Evolutionary conservation across 1,139 yeast species (phyloP), one percentile per base, ranked within the genome.

Genomic region (Nakaseomyces nivariensis): DNA sequence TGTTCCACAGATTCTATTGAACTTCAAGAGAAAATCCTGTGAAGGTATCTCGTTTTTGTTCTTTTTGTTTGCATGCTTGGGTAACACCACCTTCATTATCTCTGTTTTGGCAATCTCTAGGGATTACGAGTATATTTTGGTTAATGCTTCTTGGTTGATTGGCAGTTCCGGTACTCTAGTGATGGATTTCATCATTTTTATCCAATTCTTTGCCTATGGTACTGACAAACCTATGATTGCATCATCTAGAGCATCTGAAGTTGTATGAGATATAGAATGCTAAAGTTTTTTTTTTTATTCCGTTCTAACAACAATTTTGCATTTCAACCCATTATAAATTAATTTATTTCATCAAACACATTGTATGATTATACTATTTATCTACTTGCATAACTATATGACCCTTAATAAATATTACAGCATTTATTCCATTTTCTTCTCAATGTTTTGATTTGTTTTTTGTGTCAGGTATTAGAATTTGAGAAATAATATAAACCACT

Each of bases 1-100:
- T 58, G 68, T 90, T 26, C 97, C 97, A 0, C 97, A 90, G 69
- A 86, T 90, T 53, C 67, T 86, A 51, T 75, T 90, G 54, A 90
- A 90, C 68, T 87, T 74, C 63, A 74, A 82, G 65, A 76, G 97
- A 59, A 88, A 88, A 69, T 85, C 95, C 1, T 86, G 96, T 62
- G 97, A 89, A 53, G 97, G 97, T 31, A 85, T 90, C 49, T 85
- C 95, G 29, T 88, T 90, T 64, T 74, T 90, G 75, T 90, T 90
- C 68, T 90, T 90, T 69, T 71, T 89, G 40, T 89, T 90, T 73
- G 97, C 97, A 36, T 88, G 96, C 66, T 71, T 90, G 53, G 97
- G 97, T 45, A 90, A 90, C 66, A 72, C 86, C 63, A 87, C 96
- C 0, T 90, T 88, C 60, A 96, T 90, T 41, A 76, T 87, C 29